Evolutionary conservation across 1,139 yeast genomes (phyloP), one percentile per base, ranked within the genome.

Genomic region (Blastobotrys buckinghamii): DNA sequence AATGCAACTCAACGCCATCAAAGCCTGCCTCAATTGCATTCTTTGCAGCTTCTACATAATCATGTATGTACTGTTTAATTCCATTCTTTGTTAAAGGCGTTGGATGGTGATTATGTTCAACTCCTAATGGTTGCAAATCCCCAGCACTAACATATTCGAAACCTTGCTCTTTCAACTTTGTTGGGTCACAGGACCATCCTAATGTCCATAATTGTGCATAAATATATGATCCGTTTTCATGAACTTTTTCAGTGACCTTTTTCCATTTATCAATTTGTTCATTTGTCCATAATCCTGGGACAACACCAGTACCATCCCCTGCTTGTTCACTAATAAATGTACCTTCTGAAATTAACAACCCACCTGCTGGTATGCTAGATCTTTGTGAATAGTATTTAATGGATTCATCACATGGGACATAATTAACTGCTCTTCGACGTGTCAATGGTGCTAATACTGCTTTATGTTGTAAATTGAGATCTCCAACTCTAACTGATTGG

Each of bases 1-100:
- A 69, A 60, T 83, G 90, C 48, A 84, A 62, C 64, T 84, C 87
- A 35, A 84, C 75, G 56, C 80, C 81, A 61, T 84, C 90, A 51
- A 81, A 81, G 10, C 87, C 87, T 4, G 82, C 81, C 7, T 61
- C 69, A 33, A 76, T 49, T 0, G 80, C 74, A 45, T 69, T 68
- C 54, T 66, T 67, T 20, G 78, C 78, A 7, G 79, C 78, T 4
- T 57, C 52, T 1, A 66, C 68, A 50, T 62, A 75, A 22, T 60
- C 59, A 47, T 65, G 54, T 35, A 73, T 63, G 40, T 66, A 57
- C 26, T 62, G 58, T 42, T 69, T 59, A 54, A 77, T 64, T 50
- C 76, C 79, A 19, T 63, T 67, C 26, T 57, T 55, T 10, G 77
- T 68, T 38, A 72, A 56, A 5, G 67, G 71, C 34, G 66, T 60